phyloP scores from a whole-genome alignment of 768 basidiomycete genomes.

The Boletus rubescentipes region DNA sequence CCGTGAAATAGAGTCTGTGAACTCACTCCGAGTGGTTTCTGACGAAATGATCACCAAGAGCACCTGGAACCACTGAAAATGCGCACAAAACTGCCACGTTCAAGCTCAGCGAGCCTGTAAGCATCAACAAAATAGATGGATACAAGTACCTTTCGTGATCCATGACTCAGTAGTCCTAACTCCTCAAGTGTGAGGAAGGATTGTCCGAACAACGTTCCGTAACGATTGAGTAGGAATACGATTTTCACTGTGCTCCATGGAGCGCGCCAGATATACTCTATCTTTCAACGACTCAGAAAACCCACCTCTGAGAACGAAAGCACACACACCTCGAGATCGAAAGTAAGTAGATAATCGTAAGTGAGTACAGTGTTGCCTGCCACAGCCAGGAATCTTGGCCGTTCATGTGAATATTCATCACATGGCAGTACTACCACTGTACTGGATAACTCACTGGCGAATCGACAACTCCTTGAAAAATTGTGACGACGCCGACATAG shows the following conservation, averaged over 20 bases:
- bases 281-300: neutral
- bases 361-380: constrained; percentile 9
- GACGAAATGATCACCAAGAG: neutral
- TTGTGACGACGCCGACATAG: neutral
- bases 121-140: neutral
- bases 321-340: constrained; percentile 16
- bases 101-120: neutral
- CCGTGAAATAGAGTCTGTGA: neutral
- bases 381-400: neutral
- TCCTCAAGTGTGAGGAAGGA: constrained; percentile 12
- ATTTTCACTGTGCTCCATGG: constrained; percentile 12
- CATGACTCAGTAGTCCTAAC: constrained; percentile 10
- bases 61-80: neutral
- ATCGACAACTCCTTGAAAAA: neutral
- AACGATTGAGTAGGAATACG: constrained; percentile 21
- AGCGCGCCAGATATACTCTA: constrained; percentile 12
- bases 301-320: no score
- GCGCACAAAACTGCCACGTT: constrained; percentile 10
- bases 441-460: constrained; percentile 3
- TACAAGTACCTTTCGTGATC: constrained; percentile 8
- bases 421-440: neutral
- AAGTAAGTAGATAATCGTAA: constrained; percentile 18
- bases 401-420: neutral
- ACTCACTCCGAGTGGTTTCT: constrained; percentile 18
- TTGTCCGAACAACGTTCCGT: constrained; percentile 13